These are phyloP conservation scores for Nymphaea colorata DNA, from an alignment of 164 flowering plant species.

Conservation along the genomic window DNA sequence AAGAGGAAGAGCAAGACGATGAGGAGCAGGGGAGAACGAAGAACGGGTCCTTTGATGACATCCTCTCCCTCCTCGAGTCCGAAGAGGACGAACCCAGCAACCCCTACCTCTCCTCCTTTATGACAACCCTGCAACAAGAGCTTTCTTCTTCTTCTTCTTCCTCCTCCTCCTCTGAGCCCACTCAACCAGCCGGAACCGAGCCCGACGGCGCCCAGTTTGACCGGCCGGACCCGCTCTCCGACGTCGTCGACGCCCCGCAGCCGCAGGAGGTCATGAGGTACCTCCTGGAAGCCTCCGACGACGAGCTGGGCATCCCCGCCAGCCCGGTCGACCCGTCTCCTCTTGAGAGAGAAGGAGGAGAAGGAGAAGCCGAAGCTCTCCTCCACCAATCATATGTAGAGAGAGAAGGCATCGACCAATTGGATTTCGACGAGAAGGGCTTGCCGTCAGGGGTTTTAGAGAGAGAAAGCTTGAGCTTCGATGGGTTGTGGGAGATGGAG, in stretches of 20 bases:
- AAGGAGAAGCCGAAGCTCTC: background rate
- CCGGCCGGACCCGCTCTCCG: background rate
- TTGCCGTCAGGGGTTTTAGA: background rate
- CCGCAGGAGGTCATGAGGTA: constrained; percentile 5
- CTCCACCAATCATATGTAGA: background rate
- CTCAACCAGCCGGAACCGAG: background rate
- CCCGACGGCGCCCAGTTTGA: no score
- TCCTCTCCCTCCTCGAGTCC: constrained; percentile 10
- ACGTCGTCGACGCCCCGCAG: background rate
- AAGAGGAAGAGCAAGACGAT: background rate
- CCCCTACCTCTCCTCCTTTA: constrained; percentile 3
- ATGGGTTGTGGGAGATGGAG: constrained; percentile 8
- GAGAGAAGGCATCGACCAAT: background rate
- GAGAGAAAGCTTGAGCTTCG: background rate
- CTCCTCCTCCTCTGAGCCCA: background rate
- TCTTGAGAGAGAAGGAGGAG: background rate
- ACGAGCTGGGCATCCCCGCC: constrained; percentile 11
- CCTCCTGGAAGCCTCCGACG: constrained; percentile 14
- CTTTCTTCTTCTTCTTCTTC: constrained; percentile 4
- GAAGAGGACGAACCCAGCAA: constrained; percentile 11
- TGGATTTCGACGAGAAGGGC: background rate
- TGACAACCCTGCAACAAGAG: constrained; percentile 7
- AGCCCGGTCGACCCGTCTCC: background rate
- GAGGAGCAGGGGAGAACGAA: background rate
- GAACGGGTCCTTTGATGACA: constrained; percentile 1